These are phyloP conservation scores for Coniosporium tulheliwenetii DNA, from an alignment of 2,329 filamentous ascomycete species.

Conservation along the genomic window DNA sequence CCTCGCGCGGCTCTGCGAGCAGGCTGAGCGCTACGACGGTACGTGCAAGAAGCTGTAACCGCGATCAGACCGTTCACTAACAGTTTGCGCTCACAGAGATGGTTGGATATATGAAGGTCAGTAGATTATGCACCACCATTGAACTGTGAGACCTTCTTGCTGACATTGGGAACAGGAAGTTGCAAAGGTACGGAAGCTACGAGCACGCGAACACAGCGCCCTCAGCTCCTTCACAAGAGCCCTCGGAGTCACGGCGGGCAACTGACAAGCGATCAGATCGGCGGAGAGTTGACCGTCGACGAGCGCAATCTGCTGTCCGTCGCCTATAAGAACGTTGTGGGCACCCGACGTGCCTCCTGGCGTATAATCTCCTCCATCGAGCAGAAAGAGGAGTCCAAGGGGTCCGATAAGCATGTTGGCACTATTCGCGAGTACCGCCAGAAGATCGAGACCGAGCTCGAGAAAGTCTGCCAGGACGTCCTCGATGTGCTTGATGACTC, in stretches of 20 bases:
- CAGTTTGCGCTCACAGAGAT: constrained; percentile 47
- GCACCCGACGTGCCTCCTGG: constrained; percentile 96
- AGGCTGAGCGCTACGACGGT: constrained; percentile 99
- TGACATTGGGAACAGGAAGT: constrained; percentile 53
- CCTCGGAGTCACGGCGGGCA: neutral
- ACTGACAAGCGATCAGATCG: constrained; percentile 29
- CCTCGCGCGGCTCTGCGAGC: constrained; percentile 98
- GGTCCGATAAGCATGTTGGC: constrained; percentile 81
- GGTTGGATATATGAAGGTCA: constrained; percentile 96
- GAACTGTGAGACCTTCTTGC: constrained; percentile 5
- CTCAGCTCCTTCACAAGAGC: constrained; percentile 6
- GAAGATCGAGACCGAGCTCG: constrained; percentile 96
- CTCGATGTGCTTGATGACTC: constrained; percentile 86
- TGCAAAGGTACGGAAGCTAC: constrained; percentile 54
- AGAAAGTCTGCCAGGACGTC: constrained; percentile 96
- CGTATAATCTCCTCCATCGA: constrained; percentile 99
- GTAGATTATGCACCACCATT: constrained; percentile 12
- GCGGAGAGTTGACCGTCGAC: constrained; percentile 52
- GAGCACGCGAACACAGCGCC: constrained; percentile 6
- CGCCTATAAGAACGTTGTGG: constrained; percentile 99
- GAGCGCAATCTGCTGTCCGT: constrained; percentile 89
- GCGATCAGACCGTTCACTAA: constrained; percentile 6
- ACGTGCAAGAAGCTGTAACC: constrained; percentile 18
- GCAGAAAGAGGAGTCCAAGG: constrained; percentile 99
- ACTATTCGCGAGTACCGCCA: constrained; percentile 95